These are phyloP conservation scores for Polygonum maritimum DNA, from an alignment of 148 eudicot species.

Conservation along the genomic window DNA sequence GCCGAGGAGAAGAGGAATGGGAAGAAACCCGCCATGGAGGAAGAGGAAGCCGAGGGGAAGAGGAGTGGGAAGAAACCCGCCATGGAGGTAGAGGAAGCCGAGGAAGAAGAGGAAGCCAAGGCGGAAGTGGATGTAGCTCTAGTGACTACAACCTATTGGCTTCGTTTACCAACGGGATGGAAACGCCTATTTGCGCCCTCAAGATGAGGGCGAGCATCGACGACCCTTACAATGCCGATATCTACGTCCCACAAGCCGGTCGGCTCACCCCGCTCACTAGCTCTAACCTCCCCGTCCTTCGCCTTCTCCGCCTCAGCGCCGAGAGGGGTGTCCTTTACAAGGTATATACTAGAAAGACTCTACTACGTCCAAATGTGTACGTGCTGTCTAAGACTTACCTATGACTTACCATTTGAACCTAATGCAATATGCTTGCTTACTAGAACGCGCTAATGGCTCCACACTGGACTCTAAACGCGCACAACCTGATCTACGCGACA, in stretches of 20 bases:
- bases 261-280: constrained; percentile 43
- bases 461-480: constrained; percentile 54
- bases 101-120: neutral
- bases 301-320: constrained; percentile 48
- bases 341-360: constrained; percentile 25
- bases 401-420: neutral
- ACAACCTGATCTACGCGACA: constrained; percentile 40
- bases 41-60: neutral
- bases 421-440: neutral
- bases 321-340: constrained; percentile 62
- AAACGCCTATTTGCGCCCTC: constrained; percentile 59
- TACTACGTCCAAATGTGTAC: neutral
- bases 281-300: constrained; percentile 57
- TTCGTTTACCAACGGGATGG: constrained; percentile 35
- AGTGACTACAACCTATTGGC: neutral
- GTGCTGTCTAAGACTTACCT: neutral
- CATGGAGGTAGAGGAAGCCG: neutral
- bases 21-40: no score
- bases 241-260: constrained; percentile 64
- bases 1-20: no score
- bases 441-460: constrained; percentile 68
- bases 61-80: neutral
- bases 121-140: neutral
- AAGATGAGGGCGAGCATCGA: constrained; percentile 40
- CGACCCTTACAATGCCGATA: constrained; percentile 47